These are phyloP conservation scores for Rutstroemia sp. DNA, from an alignment of 2,329 filamentous ascomycete genomes.

Conservation along the genomic window DNA sequence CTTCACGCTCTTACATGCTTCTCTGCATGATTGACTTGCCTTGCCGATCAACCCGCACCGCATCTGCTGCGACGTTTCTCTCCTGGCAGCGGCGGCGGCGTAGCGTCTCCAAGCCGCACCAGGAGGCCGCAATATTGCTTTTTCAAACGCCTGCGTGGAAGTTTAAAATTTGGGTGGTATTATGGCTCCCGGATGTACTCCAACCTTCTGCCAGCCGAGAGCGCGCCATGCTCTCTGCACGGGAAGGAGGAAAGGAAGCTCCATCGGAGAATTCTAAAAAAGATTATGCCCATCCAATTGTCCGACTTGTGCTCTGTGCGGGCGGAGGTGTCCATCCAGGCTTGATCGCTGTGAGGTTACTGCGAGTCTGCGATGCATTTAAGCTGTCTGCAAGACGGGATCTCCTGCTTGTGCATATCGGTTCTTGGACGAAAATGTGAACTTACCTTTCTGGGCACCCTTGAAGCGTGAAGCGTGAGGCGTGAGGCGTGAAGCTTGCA, in stretches of 20 bases:
- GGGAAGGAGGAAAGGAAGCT: neutral
- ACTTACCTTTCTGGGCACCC: neutral
- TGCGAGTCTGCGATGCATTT: neutral
- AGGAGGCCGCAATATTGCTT: neutral
- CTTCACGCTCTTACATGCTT: neutral
- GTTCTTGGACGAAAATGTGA: neutral
- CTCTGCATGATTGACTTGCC: constrained; percentile 5
- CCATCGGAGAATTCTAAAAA: neutral
- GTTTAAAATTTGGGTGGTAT: neutral
- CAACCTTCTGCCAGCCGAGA: neutral
- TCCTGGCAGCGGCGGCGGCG: constrained; percentile 5
- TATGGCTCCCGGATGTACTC: neutral
- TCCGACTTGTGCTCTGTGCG: constrained; percentile 5
- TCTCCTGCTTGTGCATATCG: constrained; percentile 10
- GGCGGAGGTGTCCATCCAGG: constrained; percentile 1
- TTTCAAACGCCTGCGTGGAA: neutral
- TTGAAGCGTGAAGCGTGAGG: neutral
- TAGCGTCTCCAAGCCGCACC: neutral
- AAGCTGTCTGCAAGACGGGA: constrained; percentile 8
- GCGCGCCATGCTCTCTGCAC: neutral
- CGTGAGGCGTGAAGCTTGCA: neutral
- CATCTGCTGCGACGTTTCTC: constrained; percentile 9
- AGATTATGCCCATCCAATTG: neutral
- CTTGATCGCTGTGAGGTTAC: constrained; percentile 5
- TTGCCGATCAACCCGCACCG: constrained; percentile 7